Conservation (phyloP, 2,329 filamentous ascomycete species). For the Periconia sp. region DNA sequence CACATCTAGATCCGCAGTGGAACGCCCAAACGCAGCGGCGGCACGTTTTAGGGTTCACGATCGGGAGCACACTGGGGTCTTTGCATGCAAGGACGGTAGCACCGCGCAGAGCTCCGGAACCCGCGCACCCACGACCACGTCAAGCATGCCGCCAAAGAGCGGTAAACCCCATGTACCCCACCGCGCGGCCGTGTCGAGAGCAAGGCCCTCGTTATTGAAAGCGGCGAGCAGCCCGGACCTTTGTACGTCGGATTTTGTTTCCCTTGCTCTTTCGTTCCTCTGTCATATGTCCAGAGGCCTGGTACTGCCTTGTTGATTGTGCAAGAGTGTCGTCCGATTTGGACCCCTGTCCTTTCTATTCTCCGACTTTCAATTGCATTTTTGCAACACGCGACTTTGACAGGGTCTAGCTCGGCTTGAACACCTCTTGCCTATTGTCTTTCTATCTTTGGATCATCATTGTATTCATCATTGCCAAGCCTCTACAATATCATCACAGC, state of each 20-base stretch:
- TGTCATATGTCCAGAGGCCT: no score
- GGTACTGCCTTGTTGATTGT: background rate
- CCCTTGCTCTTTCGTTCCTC: no score
- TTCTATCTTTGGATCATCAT: background rate
- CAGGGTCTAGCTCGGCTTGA: constrained; percentile 4
- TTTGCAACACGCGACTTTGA: background rate
- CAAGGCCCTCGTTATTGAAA: constrained; percentile 2
- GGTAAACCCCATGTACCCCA: constrained; percentile 2
- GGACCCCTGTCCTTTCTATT: constrained; percentile 2
- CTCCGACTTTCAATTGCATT: background rate
- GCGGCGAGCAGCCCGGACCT: constrained; percentile 1
- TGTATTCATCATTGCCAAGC: background rate
- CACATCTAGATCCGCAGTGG: background rate
- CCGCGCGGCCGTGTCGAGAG: background rate
- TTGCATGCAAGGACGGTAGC: constrained; percentile 13
- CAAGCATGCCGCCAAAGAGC: constrained; percentile 6
- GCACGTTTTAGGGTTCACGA: background rate
- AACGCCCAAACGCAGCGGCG: background rate
- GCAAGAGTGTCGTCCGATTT: background rate
- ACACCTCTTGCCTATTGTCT: background rate
- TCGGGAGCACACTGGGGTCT: constrained; percentile 3
- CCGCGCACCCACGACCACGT: constrained; percentile 2
- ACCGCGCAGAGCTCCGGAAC: background rate
- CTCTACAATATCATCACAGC: background rate
- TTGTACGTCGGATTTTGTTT: constrained; percentile 6